Percentiles rank a stretch among this genome's conserved stretches.
Evolutionary conservation across 257 asterid genomes (phyloP).

Genomic region (Solanum bulbocastanum): DNA sequence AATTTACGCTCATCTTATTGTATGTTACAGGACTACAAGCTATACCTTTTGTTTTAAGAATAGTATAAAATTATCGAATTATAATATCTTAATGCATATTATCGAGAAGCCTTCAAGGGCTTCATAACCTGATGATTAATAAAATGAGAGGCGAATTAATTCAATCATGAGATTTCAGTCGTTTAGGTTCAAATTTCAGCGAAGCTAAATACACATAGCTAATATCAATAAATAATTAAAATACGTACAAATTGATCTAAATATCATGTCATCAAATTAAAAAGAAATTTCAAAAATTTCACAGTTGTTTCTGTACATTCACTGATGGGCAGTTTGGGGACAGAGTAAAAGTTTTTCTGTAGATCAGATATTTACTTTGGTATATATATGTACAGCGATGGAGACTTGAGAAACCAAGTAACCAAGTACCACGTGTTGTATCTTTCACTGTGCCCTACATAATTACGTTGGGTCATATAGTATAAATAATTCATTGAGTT

Average conservation of each 20-base stretch:
- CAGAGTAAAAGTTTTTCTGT: background rate
- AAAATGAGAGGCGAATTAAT: background rate
- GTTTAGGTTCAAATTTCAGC: background rate
- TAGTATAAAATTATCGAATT: too few relatives aligned
- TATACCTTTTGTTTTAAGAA: background rate
- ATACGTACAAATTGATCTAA: background rate
- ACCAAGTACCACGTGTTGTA: background rate
- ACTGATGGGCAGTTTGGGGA: background rate
- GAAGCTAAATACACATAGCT: background rate
- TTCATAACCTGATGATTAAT: background rate
- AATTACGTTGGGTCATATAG: background rate
- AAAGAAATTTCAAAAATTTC: background rate
- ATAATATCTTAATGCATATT: too few relatives aligned
- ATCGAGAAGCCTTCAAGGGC: too few relatives aligned
- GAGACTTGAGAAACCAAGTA: background rate
- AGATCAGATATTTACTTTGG: background rate
- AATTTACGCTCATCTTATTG: background rate
- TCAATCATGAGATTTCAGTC: background rate
- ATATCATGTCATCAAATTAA: background rate
- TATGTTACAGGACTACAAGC: background rate
- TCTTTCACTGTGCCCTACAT: background rate
- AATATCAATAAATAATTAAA: rapidly evolving
- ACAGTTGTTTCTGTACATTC: background rate
- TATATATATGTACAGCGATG: background rate
- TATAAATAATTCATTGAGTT: too few relatives aligned